A percentile compares a stretch with the other conserved stretches of the same genome.
Evolutionary conservation across 1,284 basidiomycete species (phyloP).

Genomic region (Fistulina hepatica): DNA sequence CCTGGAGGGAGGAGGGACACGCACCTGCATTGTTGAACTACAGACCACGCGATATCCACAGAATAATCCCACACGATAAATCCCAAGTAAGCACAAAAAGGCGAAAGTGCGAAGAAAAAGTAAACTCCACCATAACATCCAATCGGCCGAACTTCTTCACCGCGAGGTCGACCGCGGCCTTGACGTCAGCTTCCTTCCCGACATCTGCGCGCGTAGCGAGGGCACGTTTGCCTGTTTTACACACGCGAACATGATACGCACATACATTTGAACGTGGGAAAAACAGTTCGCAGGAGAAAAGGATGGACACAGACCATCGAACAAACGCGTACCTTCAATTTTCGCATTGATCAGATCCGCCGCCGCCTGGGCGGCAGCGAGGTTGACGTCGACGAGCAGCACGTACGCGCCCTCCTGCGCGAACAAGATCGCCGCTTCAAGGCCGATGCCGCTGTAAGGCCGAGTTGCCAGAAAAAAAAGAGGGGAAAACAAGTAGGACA

Average conservation of each 20-base stretch:
- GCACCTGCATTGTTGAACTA: conserved; percentile 85
- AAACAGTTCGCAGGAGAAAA: too few species aligned
- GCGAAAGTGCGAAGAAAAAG: too few species aligned
- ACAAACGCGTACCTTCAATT: conserved; percentile 61
- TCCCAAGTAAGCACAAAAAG: too few species aligned
- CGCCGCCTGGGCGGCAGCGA: conserved; percentile 62
- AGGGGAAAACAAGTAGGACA: not conserved
- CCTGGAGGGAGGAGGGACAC: conserved; percentile 8
- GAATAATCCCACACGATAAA: not conserved
- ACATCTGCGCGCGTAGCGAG: conserved; percentile 78
- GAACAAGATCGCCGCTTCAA: conserved; percentile 88
- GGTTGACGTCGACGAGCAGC: conserved; percentile 81
- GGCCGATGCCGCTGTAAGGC: conserved; percentile 72
- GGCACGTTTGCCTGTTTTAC: too few species aligned
- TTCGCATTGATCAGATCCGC: conserved; percentile 54
- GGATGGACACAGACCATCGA: too few species aligned
- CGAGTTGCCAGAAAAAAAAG: conserved; percentile 1
- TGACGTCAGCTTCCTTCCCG: conserved; percentile 77
- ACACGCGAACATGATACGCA: too few species aligned
- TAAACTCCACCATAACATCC: conserved; percentile 80
- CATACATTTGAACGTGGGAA: too few species aligned
- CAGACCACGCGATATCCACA: not conserved
- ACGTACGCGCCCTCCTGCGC: conserved; percentile 86
- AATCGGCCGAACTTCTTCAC: conserved; percentile 80
- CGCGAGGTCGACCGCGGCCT: conserved; percentile 69